phyloP scores from a whole-genome alignment of 2,329 filamentous ascomycete species.

The Epicoccum sorghinum region DNA sequence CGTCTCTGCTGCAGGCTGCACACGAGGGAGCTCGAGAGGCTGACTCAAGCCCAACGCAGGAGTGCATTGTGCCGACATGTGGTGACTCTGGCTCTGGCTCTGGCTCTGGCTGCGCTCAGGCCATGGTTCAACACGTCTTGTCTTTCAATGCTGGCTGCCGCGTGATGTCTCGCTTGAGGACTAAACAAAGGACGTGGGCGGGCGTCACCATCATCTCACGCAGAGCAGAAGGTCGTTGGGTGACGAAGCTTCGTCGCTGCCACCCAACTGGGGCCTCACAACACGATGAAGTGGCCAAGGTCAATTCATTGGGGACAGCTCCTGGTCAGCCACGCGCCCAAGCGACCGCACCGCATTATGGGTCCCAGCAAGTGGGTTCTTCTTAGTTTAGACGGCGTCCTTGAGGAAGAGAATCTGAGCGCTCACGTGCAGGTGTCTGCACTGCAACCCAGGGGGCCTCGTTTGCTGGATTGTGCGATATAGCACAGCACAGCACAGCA shows the following conservation, averaged over 20 bases:
- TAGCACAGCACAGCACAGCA: neutral
- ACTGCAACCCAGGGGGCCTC: slow-evolving; percentile 11
- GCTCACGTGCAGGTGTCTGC: slow-evolving; percentile 31
- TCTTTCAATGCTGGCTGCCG: slow-evolving; percentile 3
- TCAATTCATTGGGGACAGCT: slow-evolving; percentile 21
- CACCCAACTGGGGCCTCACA: slow-evolving; percentile 15
- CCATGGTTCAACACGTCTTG: slow-evolving; percentile 7
- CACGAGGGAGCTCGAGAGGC: slow-evolving; percentile 9
- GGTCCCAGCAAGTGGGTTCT: slow-evolving; percentile 25
- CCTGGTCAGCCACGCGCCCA: slow-evolving; percentile 29
- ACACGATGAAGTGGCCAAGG: slow-evolving; percentile 9
- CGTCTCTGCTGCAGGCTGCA: slow-evolving; percentile 10
- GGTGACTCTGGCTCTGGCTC: slow-evolving; percentile 13
- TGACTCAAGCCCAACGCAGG: slow-evolving; percentile 13
- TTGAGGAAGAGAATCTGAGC: slow-evolving; percentile 25
- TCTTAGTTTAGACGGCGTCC: slow-evolving; percentile 22
- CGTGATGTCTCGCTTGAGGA: slow-evolving; percentile 3
- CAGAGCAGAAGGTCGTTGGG: neutral
- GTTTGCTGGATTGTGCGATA: neutral
- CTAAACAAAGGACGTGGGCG: slow-evolving; percentile 13
- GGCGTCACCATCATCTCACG: neutral
- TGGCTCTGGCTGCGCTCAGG: slow-evolving; percentile 15
- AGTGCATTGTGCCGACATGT: slow-evolving; percentile 13
- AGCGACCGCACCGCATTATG: slow-evolving; percentile 23
- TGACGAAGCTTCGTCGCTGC: slow-evolving; percentile 2